These are phyloP conservation scores for Endothia cerciana DNA, from an alignment of 2,329 filamentous ascomycete species.

Conservation along the genomic window DNA sequence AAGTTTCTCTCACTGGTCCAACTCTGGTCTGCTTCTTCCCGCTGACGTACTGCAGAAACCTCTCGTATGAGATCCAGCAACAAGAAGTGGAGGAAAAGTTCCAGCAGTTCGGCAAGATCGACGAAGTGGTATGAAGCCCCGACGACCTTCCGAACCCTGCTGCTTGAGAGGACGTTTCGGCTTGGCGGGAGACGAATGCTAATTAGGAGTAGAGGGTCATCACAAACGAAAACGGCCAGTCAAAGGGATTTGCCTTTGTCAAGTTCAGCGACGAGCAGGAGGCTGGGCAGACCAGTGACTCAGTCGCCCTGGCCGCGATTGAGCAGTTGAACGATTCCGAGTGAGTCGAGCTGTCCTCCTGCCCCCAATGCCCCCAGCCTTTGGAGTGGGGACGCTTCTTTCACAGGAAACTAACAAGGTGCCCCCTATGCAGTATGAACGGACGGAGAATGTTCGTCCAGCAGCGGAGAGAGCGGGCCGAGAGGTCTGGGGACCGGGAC, in stretches of 20 bases:
- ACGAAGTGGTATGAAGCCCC: neutral
- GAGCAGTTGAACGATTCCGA: neutral
- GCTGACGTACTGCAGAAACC: neutral
- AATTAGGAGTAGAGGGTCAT: neutral
- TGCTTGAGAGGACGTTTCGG: neutral
- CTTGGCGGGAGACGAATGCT: neutral
- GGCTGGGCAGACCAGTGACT: slow-evolving; percentile 2
- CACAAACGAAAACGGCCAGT: neutral
- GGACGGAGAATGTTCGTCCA: slow-evolving; percentile 1
- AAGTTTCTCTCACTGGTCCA: neutral
- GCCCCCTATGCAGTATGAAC: neutral
- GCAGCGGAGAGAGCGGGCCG: no score
- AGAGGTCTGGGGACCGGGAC: neutral
- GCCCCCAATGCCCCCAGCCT: neutral
- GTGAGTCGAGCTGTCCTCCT: slow-evolving; percentile 1
- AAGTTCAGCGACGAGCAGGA: slow-evolving; percentile 11
- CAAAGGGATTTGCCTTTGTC: slow-evolving; percentile 17
- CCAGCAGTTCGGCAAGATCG: neutral
- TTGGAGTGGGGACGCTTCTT: neutral
- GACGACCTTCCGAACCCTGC: no score
- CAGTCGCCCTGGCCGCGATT: slow-evolving; percentile 11
- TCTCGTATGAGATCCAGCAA: neutral
- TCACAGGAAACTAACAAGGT: neutral
- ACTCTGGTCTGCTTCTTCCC: neutral
- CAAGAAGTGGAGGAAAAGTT: slow-evolving; percentile 5